Conservation (phyloP, 2,329 filamentous ascomycete genomes). For the Karstenula rhodostoma region DNA sequence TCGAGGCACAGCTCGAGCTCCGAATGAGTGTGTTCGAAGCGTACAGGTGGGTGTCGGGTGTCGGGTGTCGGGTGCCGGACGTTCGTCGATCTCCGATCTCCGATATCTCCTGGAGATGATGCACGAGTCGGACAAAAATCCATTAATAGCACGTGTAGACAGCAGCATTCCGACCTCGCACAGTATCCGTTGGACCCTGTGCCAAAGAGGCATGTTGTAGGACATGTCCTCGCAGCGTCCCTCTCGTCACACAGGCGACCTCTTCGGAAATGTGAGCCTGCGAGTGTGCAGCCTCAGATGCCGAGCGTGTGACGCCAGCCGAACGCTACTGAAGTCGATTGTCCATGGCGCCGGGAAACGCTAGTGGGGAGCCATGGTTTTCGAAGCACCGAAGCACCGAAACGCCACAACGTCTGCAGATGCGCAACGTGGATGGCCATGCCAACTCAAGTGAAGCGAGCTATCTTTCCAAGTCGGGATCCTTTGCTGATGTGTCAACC, state of each 20-base stretch:
- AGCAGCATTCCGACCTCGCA: not conserved
- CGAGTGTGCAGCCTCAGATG: not conserved
- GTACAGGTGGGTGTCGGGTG: too few species aligned
- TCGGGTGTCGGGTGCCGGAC: not conserved
- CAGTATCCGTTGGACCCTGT: too few species aligned
- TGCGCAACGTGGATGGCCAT: not conserved
- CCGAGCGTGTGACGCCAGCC: not conserved
- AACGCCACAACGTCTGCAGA: not conserved
- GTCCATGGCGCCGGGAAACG: conserved; percentile 18
- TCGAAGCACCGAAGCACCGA: not conserved
- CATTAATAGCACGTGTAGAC: not conserved
- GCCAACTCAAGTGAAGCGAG: not conserved
- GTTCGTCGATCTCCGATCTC: not conserved
- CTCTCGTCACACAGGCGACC: not conserved
- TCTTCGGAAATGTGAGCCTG: not conserved
- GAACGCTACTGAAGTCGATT: conserved; percentile 14
- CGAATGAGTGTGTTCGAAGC: too few species aligned
- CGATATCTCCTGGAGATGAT: not conserved
- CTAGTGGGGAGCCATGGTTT: conserved; percentile 25
- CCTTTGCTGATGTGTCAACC: not conserved
- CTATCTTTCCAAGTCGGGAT: not conserved
- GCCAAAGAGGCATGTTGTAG: too few species aligned
- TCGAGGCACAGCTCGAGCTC: not conserved
- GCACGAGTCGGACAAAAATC: not conserved
- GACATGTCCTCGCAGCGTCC: not conserved